Evolutionary conservation across 1,284 basidiomycete genomes (phyloP).

Genomic region (Cutaneotrichosporon mucoides): DNA sequence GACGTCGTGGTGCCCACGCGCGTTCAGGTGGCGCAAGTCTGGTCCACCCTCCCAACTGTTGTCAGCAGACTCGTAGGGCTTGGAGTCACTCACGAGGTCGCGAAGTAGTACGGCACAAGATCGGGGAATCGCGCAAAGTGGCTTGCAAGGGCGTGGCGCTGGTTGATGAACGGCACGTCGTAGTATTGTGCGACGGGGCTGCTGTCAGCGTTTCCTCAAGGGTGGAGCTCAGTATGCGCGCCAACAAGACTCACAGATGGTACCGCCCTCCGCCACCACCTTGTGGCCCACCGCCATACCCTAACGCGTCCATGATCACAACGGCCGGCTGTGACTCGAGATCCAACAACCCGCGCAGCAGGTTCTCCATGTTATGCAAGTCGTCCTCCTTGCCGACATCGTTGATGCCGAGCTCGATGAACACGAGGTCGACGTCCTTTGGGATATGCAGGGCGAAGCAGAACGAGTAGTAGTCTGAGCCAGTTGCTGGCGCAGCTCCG

Average conservation of each 20-base stretch:
- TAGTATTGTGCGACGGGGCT: conserved; percentile 83
- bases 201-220: too few species aligned
- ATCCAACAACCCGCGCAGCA: conserved; percentile 80
- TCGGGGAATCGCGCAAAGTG: conserved; percentile 47
- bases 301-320: conserved; percentile 85
- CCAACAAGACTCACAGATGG: conserved; percentile 34
- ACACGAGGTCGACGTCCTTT: conserved; percentile 35
- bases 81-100: conserved; percentile 31
- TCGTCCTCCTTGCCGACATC: conserved; percentile 41
- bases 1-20: conserved; percentile 43
- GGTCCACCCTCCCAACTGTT: conserved; percentile 39
- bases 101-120: conserved; percentile 42
- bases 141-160: conserved; percentile 40
- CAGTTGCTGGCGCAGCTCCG: conserved; percentile 41
- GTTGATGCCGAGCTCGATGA: conserved; percentile 47
- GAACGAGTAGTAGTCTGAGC: conserved; percentile 48
- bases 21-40: conserved; percentile 45
- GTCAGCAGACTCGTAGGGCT: conserved; percentile 2
- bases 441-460: conserved; percentile 47
- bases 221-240: too few species aligned
- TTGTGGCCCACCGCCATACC: conserved; percentile 79
- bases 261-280: conserved; percentile 61
- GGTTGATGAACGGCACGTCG: conserved; percentile 76
- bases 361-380: conserved; percentile 61
- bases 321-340: conserved; percentile 84